A percentile compares a stretch with the other conserved stretches of the same genome.
These are phyloP conservation scores for Ophiosphaerella korrae DNA, from an alignment of 2,329 filamentous ascomycete species.

Conservation along the genomic window DNA sequence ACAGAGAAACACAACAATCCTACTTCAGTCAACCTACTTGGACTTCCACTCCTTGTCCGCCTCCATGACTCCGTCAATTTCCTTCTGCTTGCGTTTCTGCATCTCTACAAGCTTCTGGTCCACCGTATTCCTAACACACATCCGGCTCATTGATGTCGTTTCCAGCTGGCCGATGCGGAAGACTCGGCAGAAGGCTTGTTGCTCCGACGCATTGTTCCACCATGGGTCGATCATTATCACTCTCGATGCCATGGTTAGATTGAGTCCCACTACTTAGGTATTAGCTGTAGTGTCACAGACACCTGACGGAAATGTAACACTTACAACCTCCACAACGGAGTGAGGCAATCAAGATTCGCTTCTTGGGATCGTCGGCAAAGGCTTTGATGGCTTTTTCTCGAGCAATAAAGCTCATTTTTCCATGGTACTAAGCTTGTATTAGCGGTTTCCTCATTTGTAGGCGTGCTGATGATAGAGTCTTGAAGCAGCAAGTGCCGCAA, in stretches of 20 bases:
- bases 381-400: slow-evolving; percentile 54
- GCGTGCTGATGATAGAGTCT: no score
- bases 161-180: slow-evolving; percentile 70
- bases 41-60: slow-evolving; percentile 45
- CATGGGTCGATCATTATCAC: slow-evolving; percentile 57
- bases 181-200: slow-evolving; percentile 69
- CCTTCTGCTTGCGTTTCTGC: slow-evolving; percentile 59
- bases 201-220: slow-evolving; percentile 66
- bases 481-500: no score
- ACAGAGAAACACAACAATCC: no score
- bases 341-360: slow-evolving; percentile 60
- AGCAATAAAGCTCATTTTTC: slow-evolving; percentile 52
- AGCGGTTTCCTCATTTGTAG: not conserved
- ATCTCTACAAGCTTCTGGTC: slow-evolving; percentile 63
- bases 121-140: slow-evolving; percentile 62
- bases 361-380: slow-evolving; percentile 51
- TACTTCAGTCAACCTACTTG: slow-evolving; percentile 33
- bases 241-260: slow-evolving; percentile 61
- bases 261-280: slow-evolving; percentile 53
- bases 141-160: slow-evolving; percentile 62
- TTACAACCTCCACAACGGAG: slow-evolving; percentile 60
- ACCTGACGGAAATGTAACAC: slow-evolving; percentile 2
- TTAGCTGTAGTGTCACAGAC: slow-evolving; percentile 2
- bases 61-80: slow-evolving; percentile 51
- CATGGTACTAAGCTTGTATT: slow-evolving; percentile 49